Conservation (phyloP, 805 yeast genomes). For the Metschnikowia bowlesiae region DNA sequence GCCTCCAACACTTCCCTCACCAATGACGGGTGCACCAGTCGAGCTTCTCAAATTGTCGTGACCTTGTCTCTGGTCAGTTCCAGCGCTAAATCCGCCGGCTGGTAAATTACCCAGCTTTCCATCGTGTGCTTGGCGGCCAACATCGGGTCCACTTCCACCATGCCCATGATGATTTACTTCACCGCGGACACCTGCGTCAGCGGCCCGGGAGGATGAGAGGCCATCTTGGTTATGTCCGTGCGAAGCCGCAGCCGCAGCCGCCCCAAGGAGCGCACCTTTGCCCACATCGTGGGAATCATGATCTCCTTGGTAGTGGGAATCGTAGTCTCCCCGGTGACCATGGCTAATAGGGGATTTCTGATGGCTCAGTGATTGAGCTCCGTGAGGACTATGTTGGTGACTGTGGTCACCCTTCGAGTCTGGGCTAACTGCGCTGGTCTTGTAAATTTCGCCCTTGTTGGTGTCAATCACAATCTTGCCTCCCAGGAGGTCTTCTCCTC, state of each 20-base stretch:
- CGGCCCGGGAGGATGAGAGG: no score
- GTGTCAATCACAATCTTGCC: conserved; percentile 34
- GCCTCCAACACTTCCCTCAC: not conserved
- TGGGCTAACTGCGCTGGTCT: not conserved
- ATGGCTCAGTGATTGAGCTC: no score
- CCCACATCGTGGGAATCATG: no score
- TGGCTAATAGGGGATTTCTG: no score
- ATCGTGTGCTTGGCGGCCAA: conserved; percentile 8
- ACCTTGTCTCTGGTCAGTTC: not conserved
- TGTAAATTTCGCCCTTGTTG: conserved; percentile 30
- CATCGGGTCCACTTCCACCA: conserved; percentile 6
- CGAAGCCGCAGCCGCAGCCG: not conserved
- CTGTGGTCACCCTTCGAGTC: not conserved
- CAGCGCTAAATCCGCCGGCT: not conserved
- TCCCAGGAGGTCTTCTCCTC: conserved; percentile 31
- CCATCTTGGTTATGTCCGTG: no score
- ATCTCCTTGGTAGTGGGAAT: no score
- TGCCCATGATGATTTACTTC: conserved; percentile 7
- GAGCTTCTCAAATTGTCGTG: not conserved
- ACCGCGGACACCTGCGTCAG: not conserved
- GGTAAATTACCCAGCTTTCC: conserved; percentile 10
- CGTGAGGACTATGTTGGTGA: not conserved
- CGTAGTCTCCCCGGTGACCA: no score
- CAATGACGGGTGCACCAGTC: not conserved
- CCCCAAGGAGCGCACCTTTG: not conserved